phyloP scores from a whole-genome alignment of 225 moss, liverwort and hornwort genomes.

The Antitrichia curtipendula region DNA sequence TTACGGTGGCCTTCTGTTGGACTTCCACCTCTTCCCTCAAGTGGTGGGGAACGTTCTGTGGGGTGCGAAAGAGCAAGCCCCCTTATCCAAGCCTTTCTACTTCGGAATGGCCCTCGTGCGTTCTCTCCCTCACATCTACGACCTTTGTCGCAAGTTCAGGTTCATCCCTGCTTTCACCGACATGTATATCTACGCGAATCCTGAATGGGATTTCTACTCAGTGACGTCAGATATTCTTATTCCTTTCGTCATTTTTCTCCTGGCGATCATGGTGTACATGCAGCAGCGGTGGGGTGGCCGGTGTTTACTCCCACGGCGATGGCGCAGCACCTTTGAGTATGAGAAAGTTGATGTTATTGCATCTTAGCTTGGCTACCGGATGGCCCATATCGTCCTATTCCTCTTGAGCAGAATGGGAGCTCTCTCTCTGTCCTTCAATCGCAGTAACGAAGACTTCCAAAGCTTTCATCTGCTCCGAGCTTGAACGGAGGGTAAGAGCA shows the following conservation, averaged over 20 bases:
- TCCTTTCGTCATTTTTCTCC: constrained; percentile 18
- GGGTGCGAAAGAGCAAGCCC: constrained; percentile 40
- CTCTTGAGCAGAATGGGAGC: not conserved
- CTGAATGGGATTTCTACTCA: constrained; percentile 54
- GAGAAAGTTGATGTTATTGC: constrained; percentile 17
- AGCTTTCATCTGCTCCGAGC: not conserved
- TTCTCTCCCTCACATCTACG: constrained; percentile 40
- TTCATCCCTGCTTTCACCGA: constrained; percentile 25
- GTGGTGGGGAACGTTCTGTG: constrained; percentile 49
- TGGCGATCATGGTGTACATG: constrained; percentile 25
- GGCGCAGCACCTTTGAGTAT: constrained; percentile 27
- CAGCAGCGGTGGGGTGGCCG: constrained; percentile 61
- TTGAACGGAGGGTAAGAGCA: not conserved
- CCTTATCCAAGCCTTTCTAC: constrained; percentile 41
- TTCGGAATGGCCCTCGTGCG: constrained; percentile 47
- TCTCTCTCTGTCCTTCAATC: not conserved
- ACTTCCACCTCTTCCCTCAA: constrained; percentile 52
- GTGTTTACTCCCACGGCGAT: constrained; percentile 32
- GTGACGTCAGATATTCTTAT: constrained; percentile 41
- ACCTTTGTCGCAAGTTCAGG: constrained; percentile 29
- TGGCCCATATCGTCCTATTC: not conserved
- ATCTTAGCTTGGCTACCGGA: not conserved
- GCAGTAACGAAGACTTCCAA: not conserved
- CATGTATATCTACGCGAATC: constrained; percentile 40
- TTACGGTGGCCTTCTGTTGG: constrained; percentile 35